A percentile compares a stretch with the other conserved stretches of the same genome.
Evolutionary conservation across 345 rosid genomes (phyloP).

Genomic region (Alliaria petiolata): DNA sequence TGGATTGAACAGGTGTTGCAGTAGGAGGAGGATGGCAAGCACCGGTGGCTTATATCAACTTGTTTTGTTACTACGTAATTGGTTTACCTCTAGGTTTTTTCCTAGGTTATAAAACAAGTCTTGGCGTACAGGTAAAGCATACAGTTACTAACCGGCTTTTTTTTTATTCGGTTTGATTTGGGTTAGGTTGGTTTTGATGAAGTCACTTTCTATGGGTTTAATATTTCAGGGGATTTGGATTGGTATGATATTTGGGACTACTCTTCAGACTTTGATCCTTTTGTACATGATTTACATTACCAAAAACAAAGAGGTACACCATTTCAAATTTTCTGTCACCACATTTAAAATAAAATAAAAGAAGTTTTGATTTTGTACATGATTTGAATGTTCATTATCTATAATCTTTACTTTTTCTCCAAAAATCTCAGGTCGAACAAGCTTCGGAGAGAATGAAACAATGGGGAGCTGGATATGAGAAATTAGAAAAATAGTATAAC

Average conservation of each 20-base stretch:
- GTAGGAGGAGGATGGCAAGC: conserved; percentile 99
- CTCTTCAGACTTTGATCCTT: conserved; percentile 75
- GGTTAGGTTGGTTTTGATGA: too few species aligned
- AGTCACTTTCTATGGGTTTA: not conserved
- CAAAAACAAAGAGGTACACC: conserved; percentile 75
- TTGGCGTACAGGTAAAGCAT: conserved; percentile 65
- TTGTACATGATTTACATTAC: conserved; percentile 54
- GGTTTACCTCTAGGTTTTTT: conserved; percentile 85
- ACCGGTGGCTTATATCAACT: conserved; percentile 76
- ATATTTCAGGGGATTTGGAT: conserved; percentile 78
- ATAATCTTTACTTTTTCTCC: not conserved
- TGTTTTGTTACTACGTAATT: conserved; percentile 64
- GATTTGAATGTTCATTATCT: not conserved
- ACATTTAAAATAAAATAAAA: not conserved
- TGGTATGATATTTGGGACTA: conserved; percentile 90
- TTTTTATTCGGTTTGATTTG: not conserved
- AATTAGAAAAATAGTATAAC: conserved; percentile 20
- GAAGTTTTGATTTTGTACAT: too few species aligned
- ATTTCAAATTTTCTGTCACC: not conserved
- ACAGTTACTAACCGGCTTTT: not conserved
- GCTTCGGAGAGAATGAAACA: conserved; percentile 64
- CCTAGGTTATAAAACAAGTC: conserved; percentile 64
- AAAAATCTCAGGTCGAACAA: conserved; percentile 58
- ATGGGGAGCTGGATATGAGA: conserved; percentile 50
- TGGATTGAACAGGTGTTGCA: conserved; percentile 61